Conservation (phyloP, 345 rosid species). For the Pugionium dolabratum region DNA sequence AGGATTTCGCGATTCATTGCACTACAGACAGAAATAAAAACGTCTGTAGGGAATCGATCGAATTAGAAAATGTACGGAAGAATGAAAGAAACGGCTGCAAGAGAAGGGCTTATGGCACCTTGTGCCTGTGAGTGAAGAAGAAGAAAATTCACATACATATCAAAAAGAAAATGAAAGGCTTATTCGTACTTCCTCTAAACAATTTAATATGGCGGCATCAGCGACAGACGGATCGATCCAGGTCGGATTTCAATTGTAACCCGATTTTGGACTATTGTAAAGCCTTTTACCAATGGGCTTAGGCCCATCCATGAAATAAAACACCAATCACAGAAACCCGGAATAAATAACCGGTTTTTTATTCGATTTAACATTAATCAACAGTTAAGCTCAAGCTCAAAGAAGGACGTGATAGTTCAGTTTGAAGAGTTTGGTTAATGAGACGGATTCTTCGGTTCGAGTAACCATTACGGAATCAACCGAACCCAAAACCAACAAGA, state of each 20-base stretch:
- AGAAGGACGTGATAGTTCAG: neutral
- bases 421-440: neutral
- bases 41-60: neutral
- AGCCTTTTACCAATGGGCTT: neutral
- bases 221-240: conserved; percentile 4
- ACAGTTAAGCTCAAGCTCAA: neutral
- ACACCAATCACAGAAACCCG: neutral
- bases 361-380: neutral
- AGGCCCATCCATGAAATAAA: neutral
- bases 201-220: conserved; percentile 28
- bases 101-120: conserved; percentile 14
- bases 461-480: conserved; percentile 8
- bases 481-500: neutral
- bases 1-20: conserved; percentile 42
- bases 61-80: neutral
- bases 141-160: neutral
- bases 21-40: neutral
- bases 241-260: neutral
- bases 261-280: too few relatives aligned
- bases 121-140: neutral
- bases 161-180: neutral
- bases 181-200: neutral
- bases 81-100: conserved; percentile 16
- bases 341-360: neutral
- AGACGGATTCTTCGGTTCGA: conserved; percentile 3